Conservation (phyloP, 345 rosid species). For the Populus alba region DNA sequence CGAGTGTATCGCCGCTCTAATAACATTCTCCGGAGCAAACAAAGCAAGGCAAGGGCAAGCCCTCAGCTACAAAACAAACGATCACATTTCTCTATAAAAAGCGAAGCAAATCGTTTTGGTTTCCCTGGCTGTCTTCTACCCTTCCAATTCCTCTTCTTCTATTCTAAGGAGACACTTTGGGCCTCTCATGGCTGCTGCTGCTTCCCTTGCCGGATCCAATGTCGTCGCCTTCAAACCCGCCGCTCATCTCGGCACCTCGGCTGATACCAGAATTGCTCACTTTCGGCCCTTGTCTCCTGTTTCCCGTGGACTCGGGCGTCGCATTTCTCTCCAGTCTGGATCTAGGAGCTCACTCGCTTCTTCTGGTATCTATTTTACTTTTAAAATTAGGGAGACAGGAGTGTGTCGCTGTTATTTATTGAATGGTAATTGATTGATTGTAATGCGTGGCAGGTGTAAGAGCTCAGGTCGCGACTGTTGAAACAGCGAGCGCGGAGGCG, state of each 20-base stretch:
- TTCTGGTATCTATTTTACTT: constrained; percentile 41
- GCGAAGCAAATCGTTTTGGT: not conserved
- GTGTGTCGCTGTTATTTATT: not conserved
- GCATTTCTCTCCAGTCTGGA: constrained; percentile 41
- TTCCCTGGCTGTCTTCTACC: constrained; percentile 36
- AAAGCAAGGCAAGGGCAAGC: constrained; percentile 33
- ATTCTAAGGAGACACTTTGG: constrained; percentile 28
- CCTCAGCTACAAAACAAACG: not conserved
- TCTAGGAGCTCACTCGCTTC: constrained; percentile 43
- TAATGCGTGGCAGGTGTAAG: constrained; percentile 42
- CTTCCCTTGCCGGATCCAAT: constrained; percentile 51
- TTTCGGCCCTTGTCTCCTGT: constrained; percentile 49
- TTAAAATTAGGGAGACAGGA: not conserved
- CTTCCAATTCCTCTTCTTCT: constrained; percentile 23
- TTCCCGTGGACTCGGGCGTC: constrained; percentile 24
- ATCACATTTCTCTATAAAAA: constrained; percentile 7
- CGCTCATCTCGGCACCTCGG: constrained; percentile 12
- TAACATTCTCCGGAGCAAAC: constrained; percentile 34
- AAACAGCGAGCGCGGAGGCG: constrained; percentile 42
- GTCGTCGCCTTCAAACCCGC: constrained; percentile 46
- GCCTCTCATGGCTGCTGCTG: constrained; percentile 32
- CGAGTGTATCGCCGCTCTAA: constrained; percentile 34
- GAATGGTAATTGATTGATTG: not conserved
- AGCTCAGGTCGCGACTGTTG: constrained; percentile 69
- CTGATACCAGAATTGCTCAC: constrained; percentile 38